Conservation (phyloP, 73 alveolate genomes). For the Blepharisma japonicum region DNA sequence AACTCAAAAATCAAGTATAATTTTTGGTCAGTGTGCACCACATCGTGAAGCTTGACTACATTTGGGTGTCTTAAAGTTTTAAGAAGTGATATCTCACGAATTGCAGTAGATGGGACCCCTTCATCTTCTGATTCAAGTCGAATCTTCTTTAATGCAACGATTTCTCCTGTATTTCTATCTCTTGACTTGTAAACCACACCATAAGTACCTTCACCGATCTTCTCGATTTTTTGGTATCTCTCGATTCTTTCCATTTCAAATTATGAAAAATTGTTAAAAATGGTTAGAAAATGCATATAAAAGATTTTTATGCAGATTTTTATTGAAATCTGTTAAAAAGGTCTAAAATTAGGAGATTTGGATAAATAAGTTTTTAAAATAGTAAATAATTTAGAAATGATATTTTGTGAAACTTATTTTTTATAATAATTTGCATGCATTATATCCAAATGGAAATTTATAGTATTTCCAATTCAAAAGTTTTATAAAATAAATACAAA, state of each 20-base stretch:
- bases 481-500: too few relatives aligned
- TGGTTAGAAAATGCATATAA: too few relatives aligned
- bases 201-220: slow-evolving; percentile 93
- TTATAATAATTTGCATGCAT: too few relatives aligned
- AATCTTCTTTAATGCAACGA: slow-evolving; percentile 88
- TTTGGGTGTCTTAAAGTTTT: slow-evolving; percentile 82
- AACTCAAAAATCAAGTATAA: slow-evolving; percentile 78
- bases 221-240: slow-evolving; percentile 72
- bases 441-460: too few relatives aligned
- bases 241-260: slow-evolving; percentile 28
- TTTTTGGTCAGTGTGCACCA: slow-evolving; percentile 71
- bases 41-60: slow-evolving; percentile 76
- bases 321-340: too few relatives aligned
- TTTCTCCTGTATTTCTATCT: slow-evolving; percentile 52
- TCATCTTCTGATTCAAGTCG: slow-evolving; percentile 82
- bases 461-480: too few relatives aligned
- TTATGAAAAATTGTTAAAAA: too few relatives aligned
- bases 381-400: too few relatives aligned
- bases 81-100: slow-evolving; percentile 82
- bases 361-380: too few relatives aligned
- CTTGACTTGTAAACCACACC: slow-evolving; percentile 90
- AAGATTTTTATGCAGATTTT: too few relatives aligned
- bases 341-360: too few relatives aligned
- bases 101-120: slow-evolving; percentile 92
- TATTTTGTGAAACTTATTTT: too few relatives aligned